A percentile compares a stretch with the other conserved stretches of the same genome.
Conservation (phyloP, 2,329 filamentous ascomycete genomes). For the Cladophialophora immunda region DNA sequence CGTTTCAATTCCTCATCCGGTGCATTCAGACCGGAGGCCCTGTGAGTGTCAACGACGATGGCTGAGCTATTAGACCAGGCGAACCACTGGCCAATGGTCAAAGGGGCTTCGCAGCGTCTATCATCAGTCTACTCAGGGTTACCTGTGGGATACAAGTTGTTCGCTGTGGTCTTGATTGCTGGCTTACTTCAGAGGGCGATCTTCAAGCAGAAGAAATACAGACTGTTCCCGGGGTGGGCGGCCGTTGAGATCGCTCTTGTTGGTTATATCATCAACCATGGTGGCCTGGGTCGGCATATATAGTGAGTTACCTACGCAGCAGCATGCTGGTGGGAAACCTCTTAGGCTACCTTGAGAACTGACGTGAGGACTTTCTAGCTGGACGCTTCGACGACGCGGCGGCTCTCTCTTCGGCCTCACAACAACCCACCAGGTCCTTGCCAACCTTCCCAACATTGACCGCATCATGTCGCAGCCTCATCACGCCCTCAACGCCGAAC, state of each 20-base stretch:
- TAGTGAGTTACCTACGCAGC: neutral
- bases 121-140: neutral
- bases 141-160: neutral
- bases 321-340: too few species aligned
- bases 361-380: neutral
- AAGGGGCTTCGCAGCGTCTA: neutral
- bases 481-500: constrained; percentile 16
- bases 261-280: neutral
- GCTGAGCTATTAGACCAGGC: too few species aligned
- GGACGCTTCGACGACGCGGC: neutral
- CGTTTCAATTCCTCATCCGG: too few species aligned
- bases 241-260: constrained; percentile 13
- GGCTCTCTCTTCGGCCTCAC: constrained; percentile 17
- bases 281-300: neutral
- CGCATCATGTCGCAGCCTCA: constrained; percentile 15
- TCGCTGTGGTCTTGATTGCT: neutral
- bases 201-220: constrained; percentile 3
- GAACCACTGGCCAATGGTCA: neutral
- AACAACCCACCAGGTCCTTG: constrained; percentile 13
- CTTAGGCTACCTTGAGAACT: neutral
- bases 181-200: neutral
- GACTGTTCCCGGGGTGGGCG: constrained; percentile 7
- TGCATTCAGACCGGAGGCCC: too few species aligned
- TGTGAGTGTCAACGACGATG: too few species aligned
- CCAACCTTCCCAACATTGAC: constrained; percentile 12